A percentile compares a stretch with the other conserved stretches of the same genome.
These are phyloP conservation scores for Pseudogymnoascus sp. DNA, from an alignment of 2,329 filamentous ascomycete genomes.

Conservation along the genomic window DNA sequence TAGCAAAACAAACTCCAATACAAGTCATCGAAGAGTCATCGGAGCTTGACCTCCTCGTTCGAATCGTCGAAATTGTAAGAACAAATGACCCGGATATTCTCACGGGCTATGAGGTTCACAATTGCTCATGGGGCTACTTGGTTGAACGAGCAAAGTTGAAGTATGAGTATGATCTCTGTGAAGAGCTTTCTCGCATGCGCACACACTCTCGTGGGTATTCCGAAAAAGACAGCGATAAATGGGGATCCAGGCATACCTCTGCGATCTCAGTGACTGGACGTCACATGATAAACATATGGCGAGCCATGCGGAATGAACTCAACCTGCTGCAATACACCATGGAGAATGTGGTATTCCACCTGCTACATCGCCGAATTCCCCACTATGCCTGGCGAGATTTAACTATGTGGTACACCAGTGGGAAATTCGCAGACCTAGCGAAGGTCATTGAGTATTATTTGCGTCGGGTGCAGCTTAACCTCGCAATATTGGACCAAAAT, in stretches of 20 bases:
- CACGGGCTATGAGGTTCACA: slow-evolving; percentile 91
- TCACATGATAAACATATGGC: slow-evolving; percentile 96
- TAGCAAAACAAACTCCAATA: slow-evolving; percentile 54
- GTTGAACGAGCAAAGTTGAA: slow-evolving; percentile 81
- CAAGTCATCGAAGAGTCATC: slow-evolving; percentile 68
- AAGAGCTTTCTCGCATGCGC: slow-evolving; percentile 87
- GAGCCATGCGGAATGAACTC: slow-evolving; percentile 88
- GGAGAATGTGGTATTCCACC: slow-evolving; percentile 90
- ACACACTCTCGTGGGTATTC: slow-evolving; percentile 62
- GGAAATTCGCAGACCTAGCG: slow-evolving; percentile 59
- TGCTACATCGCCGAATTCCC: slow-evolving; percentile 80
- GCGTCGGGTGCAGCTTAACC: slow-evolving; percentile 67
- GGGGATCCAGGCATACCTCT: slow-evolving; percentile 92
- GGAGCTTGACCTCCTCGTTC: slow-evolving; percentile 78
- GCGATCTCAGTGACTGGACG: slow-evolving; percentile 88
- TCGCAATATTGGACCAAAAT: slow-evolving; percentile 88
- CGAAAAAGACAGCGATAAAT: slow-evolving; percentile 50
- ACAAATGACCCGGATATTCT: slow-evolving; percentile 83
- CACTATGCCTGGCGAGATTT: slow-evolving; percentile 76
- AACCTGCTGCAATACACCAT: slow-evolving; percentile 91
- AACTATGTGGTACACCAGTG: slow-evolving; percentile 73
- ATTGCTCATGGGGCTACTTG: slow-evolving; percentile 89
- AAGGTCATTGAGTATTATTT: slow-evolving; percentile 76
- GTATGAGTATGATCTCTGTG: slow-evolving; percentile 85
- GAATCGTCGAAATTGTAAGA: slow-evolving; percentile 82